Evolutionary conservation across 2,329 filamentous ascomycete species (phyloP).

Genomic region (Phoma sp.): DNA sequence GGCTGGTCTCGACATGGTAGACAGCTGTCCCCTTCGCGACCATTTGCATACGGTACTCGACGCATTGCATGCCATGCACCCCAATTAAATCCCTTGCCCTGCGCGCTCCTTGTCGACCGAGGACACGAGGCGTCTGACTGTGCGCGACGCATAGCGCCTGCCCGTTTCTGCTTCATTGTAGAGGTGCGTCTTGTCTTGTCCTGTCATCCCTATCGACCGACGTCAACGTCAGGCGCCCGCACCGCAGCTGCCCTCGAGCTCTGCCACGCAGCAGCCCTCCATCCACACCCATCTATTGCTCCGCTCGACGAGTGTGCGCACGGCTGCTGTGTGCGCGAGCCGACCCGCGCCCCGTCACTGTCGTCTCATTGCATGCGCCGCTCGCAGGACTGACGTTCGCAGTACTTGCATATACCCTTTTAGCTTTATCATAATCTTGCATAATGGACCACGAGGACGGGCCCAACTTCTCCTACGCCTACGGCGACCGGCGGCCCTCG

Average conservation of each 20-base stretch:
- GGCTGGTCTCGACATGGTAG: conserved; percentile 3
- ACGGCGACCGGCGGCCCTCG: conserved; percentile 30
- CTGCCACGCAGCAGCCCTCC: neutral
- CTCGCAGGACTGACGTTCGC: conserved; percentile 30
- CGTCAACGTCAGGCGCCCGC: conserved; percentile 8
- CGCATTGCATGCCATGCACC: conserved; percentile 28
- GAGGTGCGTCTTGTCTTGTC: conserved; percentile 33
- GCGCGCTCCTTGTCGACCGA: conserved; percentile 15
- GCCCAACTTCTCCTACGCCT: conserved; percentile 51
- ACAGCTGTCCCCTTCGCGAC: conserved; percentile 37
- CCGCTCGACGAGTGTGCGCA: neutral
- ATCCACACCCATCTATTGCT: neutral
- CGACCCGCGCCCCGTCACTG: neutral
- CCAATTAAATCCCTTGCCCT: conserved; percentile 29
- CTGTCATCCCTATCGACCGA: neutral
- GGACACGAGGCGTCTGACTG: conserved; percentile 4
- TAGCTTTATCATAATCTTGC: conserved; percentile 31
- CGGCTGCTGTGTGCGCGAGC: neutral
- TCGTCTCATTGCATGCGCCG: neutral
- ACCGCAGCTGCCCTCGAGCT: neutral
- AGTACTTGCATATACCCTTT: conserved; percentile 47
- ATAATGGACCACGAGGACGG: conserved; percentile 45
- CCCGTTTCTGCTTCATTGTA: conserved; percentile 39
- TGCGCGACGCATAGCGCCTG: conserved; percentile 18
- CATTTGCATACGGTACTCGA: neutral